Conservation (phyloP, 2,329 filamentous ascomycete species). For the Sporothrix sp. region DNA sequence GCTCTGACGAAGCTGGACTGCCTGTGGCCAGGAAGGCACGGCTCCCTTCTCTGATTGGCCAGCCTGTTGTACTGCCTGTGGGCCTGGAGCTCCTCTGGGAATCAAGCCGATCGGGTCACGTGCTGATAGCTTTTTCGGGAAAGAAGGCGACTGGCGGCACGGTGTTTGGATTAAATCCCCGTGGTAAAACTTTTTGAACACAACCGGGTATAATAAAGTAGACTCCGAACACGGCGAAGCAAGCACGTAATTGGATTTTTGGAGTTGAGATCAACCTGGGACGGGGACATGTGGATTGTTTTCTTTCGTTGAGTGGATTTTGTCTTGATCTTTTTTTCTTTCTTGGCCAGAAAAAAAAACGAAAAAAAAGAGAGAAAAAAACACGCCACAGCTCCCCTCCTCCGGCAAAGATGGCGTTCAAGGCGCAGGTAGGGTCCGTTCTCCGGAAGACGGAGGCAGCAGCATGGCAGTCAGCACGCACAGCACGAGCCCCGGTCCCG, state of each 20-base stretch:
- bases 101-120: background rate
- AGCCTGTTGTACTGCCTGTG: background rate
- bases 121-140: background rate
- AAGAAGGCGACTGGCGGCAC: too few species aligned
- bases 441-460: slow-evolving; percentile 10
- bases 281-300: background rate
- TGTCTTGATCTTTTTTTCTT: background rate
- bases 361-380: background rate
- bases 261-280: background rate
- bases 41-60: background rate
- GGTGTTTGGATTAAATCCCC: too few species aligned
- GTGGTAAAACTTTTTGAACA: background rate
- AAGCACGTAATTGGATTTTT: slow-evolving; percentile 4
- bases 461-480: slow-evolving; percentile 3
- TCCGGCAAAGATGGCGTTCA: slow-evolving; percentile 9
- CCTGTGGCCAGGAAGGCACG: slow-evolving; percentile 1
- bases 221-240: too few species aligned
- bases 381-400: background rate
- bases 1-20: slow-evolving; percentile 20
- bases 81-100: too few species aligned
- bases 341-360: background rate
- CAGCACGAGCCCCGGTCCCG: background rate
- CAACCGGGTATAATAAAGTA: background rate
- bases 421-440: slow-evolving; percentile 8
- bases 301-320: background rate